Evolutionary conservation across 2,329 filamentous ascomycete species (phyloP).

Genomic region (Colletotrichum falcatum): DNA sequence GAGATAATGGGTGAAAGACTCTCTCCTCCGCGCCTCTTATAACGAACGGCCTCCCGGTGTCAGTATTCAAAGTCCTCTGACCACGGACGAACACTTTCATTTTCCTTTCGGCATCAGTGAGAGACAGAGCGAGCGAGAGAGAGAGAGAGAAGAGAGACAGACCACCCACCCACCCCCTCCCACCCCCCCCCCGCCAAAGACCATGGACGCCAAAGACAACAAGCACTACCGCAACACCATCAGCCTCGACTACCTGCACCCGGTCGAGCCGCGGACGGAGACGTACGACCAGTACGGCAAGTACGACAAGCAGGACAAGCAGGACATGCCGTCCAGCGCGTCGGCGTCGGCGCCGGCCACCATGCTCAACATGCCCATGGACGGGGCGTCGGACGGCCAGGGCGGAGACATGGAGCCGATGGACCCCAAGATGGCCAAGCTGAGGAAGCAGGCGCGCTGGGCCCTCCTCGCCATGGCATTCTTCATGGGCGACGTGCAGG

Average conservation of each 20-base stretch:
- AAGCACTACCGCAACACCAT: constrained; percentile 15
- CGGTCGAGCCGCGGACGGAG: background rate
- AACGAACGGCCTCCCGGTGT: background rate
- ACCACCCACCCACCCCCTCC: no score
- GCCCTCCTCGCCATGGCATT: constrained; percentile 35
- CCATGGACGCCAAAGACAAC: constrained; percentile 32
- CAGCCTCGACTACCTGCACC: constrained; percentile 27
- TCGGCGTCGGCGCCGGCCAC: constrained; percentile 14
- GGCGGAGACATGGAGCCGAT: background rate
- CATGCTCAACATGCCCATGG: background rate
- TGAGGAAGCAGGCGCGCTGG: constrained; percentile 27
- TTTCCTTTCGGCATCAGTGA: background rate
- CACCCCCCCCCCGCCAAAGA: no score
- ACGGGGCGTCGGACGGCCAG: background rate
- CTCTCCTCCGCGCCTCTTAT: background rate
- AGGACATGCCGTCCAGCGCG: background rate
- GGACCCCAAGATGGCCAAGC: constrained; percentile 1
- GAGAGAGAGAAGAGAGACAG: background rate
- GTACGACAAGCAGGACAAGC: constrained; percentile 11
- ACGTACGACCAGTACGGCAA: constrained; percentile 10
- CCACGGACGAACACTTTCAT: background rate
- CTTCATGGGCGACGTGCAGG: constrained; percentile 35
- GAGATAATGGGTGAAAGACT: no score
- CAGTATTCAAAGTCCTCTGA: no score
- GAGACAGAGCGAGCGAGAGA: no score